phyloP scores from a whole-genome alignment of 257 asterid species.

The Petunia secreta region DNA sequence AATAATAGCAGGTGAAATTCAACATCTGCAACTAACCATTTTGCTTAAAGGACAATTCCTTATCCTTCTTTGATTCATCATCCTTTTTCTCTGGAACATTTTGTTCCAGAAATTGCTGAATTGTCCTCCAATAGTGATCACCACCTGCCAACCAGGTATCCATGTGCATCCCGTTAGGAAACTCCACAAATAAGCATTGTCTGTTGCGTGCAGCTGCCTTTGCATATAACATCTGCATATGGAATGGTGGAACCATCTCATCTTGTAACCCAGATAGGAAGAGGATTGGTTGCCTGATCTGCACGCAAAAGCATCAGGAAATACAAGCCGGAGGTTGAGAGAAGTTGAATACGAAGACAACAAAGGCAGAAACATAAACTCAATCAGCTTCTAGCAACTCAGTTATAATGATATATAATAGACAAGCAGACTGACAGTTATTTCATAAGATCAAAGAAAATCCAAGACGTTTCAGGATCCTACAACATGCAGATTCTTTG shows the following conservation, averaged over 20 bases:
- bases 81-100: conserved; percentile 54
- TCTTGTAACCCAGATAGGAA: conserved; percentile 94
- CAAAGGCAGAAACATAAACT: not conserved
- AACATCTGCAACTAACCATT: conserved; percentile 44
- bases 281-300: conserved; percentile 88
- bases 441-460: not conserved
- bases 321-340: not conserved
- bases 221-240: conserved; percentile 92
- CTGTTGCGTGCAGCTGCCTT: conserved; percentile 86
- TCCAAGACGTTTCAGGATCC: conserved; percentile 15
- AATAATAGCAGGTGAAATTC: conserved; percentile 16
- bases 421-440: not conserved
- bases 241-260: conserved; percentile 95
- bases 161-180: conserved; percentile 97
- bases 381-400: conserved; percentile 17
- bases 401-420: not conserved
- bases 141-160: conserved; percentile 96
- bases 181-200: conserved; percentile 71
- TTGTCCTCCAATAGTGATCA: conserved; percentile 83
- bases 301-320: conserved; percentile 37
- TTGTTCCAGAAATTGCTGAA: conserved; percentile 68
- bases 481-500: not conserved
- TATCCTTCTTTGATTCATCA: conserved; percentile 45
- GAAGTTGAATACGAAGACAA: not conserved
- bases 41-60: conserved; percentile 40